These are phyloP conservation scores for Kodamaea sagamina DNA, from an alignment of 805 yeast species.

Conservation along the genomic window DNA sequence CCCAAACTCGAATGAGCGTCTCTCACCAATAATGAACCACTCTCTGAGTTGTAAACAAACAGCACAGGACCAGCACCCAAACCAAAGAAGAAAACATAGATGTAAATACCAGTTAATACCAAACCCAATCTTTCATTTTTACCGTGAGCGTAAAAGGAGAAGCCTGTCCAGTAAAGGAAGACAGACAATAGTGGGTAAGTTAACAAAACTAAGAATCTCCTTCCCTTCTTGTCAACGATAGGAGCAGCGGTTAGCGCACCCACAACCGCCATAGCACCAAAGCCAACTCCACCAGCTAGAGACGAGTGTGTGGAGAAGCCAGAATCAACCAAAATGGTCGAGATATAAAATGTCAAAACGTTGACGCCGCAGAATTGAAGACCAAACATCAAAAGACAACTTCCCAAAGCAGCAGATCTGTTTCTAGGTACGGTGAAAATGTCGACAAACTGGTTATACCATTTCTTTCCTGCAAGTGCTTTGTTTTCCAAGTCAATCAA, in stretches of 20 bases:
- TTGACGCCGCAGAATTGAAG: constrained; percentile 22
- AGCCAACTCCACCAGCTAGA: constrained; percentile 16
- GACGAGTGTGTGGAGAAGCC: constrained; percentile 14
- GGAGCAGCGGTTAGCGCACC: constrained; percentile 53
- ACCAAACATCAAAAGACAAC: constrained; percentile 16
- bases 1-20: constrained; percentile 28
- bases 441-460: constrained; percentile 40
- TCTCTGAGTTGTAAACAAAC: constrained; percentile 30
- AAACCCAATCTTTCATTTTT: constrained; percentile 22
- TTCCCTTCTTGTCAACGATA: constrained; percentile 40
- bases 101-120: constrained; percentile 25
- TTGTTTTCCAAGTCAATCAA: constrained; percentile 11
- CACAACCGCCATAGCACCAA: constrained; percentile 21
- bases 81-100: constrained; percentile 23
- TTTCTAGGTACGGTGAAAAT: constrained; percentile 30
- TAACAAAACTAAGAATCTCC: constrained; percentile 25
- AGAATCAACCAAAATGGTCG: constrained; percentile 15
- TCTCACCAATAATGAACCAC: constrained; percentile 26
- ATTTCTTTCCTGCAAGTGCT: constrained; percentile 10
- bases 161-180: constrained; percentile 27
- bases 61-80: constrained; percentile 30
- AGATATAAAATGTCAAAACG: constrained; percentile 15
- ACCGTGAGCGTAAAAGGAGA: constrained; percentile 23
- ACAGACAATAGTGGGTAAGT: constrained; percentile 28
- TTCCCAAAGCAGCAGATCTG: constrained; percentile 16